Evolutionary conservation across 2,329 filamentous ascomycete genomes (phyloP), one percentile per base, ranked within the genome.

Genomic region (Elsinoe ampelina): DNA sequence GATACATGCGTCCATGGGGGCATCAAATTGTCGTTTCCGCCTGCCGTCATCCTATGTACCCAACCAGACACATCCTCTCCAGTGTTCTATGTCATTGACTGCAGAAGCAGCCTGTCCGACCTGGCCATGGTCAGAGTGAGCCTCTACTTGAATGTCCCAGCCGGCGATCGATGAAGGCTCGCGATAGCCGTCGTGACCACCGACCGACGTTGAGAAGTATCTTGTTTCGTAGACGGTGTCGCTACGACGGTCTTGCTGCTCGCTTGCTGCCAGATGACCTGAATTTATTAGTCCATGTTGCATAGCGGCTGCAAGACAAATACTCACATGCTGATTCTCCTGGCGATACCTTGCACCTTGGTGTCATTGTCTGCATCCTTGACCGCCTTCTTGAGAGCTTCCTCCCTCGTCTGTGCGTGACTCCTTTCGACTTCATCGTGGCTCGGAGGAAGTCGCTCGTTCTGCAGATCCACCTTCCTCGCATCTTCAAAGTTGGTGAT

Each of bases 401-500:
- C 83, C 63, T 85, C 82, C 68, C 87, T 81, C 65, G 90, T 89
- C 67, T 89, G 86, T 67, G 90, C 87, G 60, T 85, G 88, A 70
- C 86, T 88, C 72, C 85, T 85, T 61, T 84, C 80, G 17, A 97
- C 91, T 72, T 98, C 93, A 50, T 97, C 92, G 60, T 93, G 87
- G 61, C 83, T 93, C 0, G 93, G 93, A 51, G 93, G 93, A 62
- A 98, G 78, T 61, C 89, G 82, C 75, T 98, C 93, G 71, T 98
- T 98, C 75, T 97, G 91, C 61, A 97, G 68, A 75, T 98, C 93
- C 50, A 98, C 91, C 78, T 96, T 97, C 61, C 90, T 81, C 13
- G 93, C 93, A 71, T 98, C 93, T 71, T 98, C 93, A 64, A 98
- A 98, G 64, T 83, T 95, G 73, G 83, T 92, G 66, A 98, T 98